phyloP scores from a whole-genome alignment of 169 alveolate species.

The Plasmodium ovale region DNA sequence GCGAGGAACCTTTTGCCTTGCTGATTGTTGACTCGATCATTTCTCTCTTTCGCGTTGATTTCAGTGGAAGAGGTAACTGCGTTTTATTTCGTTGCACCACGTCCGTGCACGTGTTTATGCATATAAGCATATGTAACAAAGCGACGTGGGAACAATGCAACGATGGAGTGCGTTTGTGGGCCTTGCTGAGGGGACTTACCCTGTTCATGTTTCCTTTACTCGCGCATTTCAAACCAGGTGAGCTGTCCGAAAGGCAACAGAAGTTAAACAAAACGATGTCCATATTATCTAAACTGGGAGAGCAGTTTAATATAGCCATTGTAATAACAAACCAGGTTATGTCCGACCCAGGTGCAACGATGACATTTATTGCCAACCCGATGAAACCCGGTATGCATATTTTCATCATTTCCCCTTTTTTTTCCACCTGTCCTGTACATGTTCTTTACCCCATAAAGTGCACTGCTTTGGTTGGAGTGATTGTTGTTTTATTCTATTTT shows the following conservation, averaged over 20 bases:
- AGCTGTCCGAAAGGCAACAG: conserved; percentile 97
- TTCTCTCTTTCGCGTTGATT: conserved; percentile 92
- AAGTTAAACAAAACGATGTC: conserved; percentile 92
- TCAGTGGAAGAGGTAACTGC: conserved; percentile 89
- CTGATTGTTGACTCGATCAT: conserved; percentile 95
- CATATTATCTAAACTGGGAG: conserved; percentile 93
- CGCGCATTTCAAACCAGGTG: conserved; percentile 81
- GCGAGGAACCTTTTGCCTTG: conserved; percentile 94
- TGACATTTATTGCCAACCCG: conserved; percentile 92
- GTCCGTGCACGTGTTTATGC: no score
- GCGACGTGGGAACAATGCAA: no score
- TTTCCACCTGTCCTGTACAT: no score
- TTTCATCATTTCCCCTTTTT: no score
- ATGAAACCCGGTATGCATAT: conserved; percentile 89
- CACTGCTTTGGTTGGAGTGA: no score
- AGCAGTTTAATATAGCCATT: conserved; percentile 96
- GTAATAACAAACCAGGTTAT: conserved; percentile 97
- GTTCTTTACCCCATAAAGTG: no score
- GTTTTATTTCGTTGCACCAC: not conserved
- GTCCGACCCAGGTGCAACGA: conserved; percentile 94
- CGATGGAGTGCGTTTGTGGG: no score
- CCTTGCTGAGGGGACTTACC: no score
- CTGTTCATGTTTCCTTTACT: not conserved
- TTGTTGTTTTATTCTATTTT: no score
- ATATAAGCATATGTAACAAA: no score